Evolutionary conservation across 495 filamentous ascomycete genomes (phyloP), one percentile per base, ranked within the genome.

Genomic region (Penicillium canariense): DNA sequence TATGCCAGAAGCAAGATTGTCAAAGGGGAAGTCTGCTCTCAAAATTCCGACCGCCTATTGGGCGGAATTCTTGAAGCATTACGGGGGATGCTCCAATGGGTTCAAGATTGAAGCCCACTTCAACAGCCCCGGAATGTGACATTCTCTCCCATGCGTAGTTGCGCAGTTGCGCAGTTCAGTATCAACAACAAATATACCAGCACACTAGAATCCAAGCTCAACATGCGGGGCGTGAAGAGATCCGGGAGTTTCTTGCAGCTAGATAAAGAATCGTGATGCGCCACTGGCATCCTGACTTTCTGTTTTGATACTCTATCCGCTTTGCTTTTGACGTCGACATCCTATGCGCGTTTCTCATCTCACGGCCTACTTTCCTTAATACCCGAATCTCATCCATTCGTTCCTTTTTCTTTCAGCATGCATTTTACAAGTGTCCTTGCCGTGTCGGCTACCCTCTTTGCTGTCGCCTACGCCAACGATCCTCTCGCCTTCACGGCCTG

Each of bases 401-500:
- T 11, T 50, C 28, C 1, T 53, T 56, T 35, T 27, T 15, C n/a
- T 43, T 34, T 43, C 17, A 14, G 36, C 9, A 68, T 68, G 65
- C 50, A 57, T 59, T 63, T 73, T 44, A 45, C 57, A 11, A 63
- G 56, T 49, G 43, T 79, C 42, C 44, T 79, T 43, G 67, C 67
- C 26, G 53, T 60, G 49, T 68, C 68, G 47, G 68, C 68, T 34
- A 70, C 65, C 2, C 22, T 68, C 25, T 5, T 68, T 30, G 40
- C 59, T 25, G 23, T 68, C 40, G 59, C 56, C n/a, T 50, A 59
- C 34, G 51, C 75, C 15, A 69, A 71, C 17, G 60, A 72, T 26
- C 60, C 63, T 23, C 46, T 78, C 20, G 59, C 72, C 11, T 80
- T 80, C 62, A 77, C 75, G 11, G 60, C 66, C 18, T 74, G 71